These are phyloP conservation scores for Penicillium odoratum DNA, from an alignment of 495 filamentous ascomycete species.

Conservation along the genomic window DNA sequence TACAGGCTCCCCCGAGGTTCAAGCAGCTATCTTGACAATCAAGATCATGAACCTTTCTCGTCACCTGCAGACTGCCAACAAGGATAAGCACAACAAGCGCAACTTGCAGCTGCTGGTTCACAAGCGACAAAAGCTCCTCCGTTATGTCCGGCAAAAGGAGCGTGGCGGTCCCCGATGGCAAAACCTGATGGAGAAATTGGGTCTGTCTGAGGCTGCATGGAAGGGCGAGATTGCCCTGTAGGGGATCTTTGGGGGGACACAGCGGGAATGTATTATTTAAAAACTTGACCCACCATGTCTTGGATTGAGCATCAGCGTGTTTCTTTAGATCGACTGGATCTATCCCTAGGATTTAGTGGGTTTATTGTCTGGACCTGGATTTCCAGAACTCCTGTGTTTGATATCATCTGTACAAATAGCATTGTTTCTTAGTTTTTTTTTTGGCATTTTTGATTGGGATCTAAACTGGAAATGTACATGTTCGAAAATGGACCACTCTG, in stretches of 20 bases:
- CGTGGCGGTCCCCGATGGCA: slow-evolving; percentile 86
- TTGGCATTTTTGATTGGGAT: not conserved
- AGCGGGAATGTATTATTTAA: slow-evolving; percentile 5
- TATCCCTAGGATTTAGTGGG: slow-evolving; percentile 10
- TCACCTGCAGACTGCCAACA: slow-evolving; percentile 50
- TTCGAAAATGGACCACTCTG: no score
- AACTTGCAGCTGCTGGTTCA: slow-evolving; percentile 85
- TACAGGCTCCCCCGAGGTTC: slow-evolving; percentile 91
- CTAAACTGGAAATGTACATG: not conserved
- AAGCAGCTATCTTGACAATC: slow-evolving; percentile 93
- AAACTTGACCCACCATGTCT: slow-evolving; percentile 9
- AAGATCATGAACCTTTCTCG: slow-evolving; percentile 83
- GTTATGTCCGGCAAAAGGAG: slow-evolving; percentile 85
- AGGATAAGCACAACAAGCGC: slow-evolving; percentile 92
- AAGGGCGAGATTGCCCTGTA: slow-evolving; percentile 81
- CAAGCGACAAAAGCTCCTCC: slow-evolving; percentile 81
- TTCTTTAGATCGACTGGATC: slow-evolving; percentile 12
- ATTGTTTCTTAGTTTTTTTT: slow-evolving; percentile 11
- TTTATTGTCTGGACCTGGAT: slow-evolving; percentile 12
- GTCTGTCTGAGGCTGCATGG: slow-evolving; percentile 83
- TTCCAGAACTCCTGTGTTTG: slow-evolving; percentile 6
- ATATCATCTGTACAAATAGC: slow-evolving; percentile 30
- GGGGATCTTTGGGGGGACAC: slow-evolving; percentile 10
- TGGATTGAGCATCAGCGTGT: slow-evolving; percentile 19
- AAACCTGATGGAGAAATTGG: slow-evolving; percentile 75